Evolutionary conservation across 345 rosid genomes (phyloP).

Genomic region (Corymbia maculata): DNA sequence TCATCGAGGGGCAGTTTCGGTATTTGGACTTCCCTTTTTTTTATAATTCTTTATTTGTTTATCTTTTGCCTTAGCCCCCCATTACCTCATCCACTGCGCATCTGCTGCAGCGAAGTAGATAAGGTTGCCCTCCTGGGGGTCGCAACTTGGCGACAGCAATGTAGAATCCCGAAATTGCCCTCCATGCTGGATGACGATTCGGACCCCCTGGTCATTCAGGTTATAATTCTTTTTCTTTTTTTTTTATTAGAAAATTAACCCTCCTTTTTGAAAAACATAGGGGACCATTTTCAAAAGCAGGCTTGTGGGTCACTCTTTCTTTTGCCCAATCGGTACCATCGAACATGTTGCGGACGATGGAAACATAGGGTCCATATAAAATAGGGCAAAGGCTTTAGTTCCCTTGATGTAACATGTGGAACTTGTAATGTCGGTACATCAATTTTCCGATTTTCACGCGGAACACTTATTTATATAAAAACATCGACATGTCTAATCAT

Average conservation of each 20-base stretch:
- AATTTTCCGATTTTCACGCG: neutral
- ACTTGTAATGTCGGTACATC: neutral
- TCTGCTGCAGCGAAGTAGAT: neutral
- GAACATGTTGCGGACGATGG: neutral
- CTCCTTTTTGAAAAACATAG: neutral
- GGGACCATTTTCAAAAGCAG: neutral
- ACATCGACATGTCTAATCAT: neutral
- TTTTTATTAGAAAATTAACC: neutral
- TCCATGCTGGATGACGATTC: neutral
- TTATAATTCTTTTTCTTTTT: neutral
- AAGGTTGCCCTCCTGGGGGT: neutral
- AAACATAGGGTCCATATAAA: neutral
- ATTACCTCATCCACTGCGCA: neutral
- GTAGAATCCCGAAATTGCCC: neutral
- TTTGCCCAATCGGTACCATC: neutral
- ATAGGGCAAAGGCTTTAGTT: neutral
- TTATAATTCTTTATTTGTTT: neutral
- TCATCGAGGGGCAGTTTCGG: constrained; percentile 10
- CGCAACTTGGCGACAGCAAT: neutral
- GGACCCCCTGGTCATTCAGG: neutral
- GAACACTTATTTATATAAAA: neutral
- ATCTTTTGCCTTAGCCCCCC: neutral
- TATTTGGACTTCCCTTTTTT: neutral
- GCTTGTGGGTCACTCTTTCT: neutral
- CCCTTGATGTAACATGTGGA: neutral